These are phyloP conservation scores for Acanthamoeba quina DNA, from an alignment of 208 protist species.

Conservation along the genomic window DNA sequence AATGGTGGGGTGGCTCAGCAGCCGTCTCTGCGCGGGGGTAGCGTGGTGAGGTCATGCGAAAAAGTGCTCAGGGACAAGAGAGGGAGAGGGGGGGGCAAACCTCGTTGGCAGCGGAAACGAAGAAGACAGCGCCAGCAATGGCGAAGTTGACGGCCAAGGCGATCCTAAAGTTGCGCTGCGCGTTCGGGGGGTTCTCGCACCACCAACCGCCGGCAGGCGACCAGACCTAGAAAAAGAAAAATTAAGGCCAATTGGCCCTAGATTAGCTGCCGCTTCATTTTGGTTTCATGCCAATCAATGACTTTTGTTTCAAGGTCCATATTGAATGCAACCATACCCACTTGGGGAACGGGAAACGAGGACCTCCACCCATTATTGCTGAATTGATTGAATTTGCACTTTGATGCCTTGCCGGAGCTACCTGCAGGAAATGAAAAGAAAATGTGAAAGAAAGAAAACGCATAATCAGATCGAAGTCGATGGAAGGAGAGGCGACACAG, in stretches of 20 bases:
- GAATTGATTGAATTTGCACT: neutral
- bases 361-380: conserved; percentile 37
- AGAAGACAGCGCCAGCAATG: conserved; percentile 29
- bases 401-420: neutral
- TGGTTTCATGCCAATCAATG: neutral
- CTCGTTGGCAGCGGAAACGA: conserved; percentile 34
- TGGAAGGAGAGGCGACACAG: neutral
- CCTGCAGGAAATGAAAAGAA: neutral
- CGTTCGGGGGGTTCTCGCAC: conserved; percentile 46
- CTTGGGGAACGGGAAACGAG: conserved; percentile 55
- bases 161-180: neutral
- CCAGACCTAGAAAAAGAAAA: conserved; percentile 34
- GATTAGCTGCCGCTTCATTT: neutral
- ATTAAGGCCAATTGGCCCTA: neutral
- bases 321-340: neutral
- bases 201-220: conserved; percentile 40
- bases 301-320: neutral
- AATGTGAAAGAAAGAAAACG: neutral
- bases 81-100: neutral
- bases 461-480: neutral
- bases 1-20: neutral
- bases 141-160: neutral
- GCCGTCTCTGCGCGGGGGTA: neutral
- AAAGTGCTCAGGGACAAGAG: neutral
- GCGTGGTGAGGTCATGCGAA: neutral